Base-by-base conservation (phyloP, 116 monocot genomes). In the Zostera marina region DNA sequence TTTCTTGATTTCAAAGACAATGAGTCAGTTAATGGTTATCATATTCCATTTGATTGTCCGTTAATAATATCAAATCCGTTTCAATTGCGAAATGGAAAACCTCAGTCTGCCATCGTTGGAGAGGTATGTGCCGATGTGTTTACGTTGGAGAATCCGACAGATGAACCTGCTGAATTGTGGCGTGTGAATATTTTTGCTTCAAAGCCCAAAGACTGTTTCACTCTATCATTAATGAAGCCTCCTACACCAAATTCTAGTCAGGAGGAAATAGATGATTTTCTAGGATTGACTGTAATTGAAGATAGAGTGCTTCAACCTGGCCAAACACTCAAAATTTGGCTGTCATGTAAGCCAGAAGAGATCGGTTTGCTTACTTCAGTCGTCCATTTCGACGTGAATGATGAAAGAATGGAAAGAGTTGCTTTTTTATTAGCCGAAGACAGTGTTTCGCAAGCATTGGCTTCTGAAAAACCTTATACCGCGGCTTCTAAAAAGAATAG, bases 381-480 rank as follows among this genome's bases (percentile, higher is more conserved):
- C 20, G 69, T 98, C 42, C 85, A 89, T 72, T 82, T 98, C 77
- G 85, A 85, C 66, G 53, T 76, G 11, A 90, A 74, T 1, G 72
- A 82, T 71, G 96, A 89, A 39, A 98, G 72, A 63, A 68, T 85
- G 39, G 96, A 98, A 55, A 70, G 83, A 59, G 79, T 98, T 39
- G 90, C 69, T 0, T 98, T 98, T 69, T 55, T 98, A 14, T 72
- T 98, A 52, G 96, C 80, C 8, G 96, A 98, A 23, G 96, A 98
- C 63, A 44, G 41, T 15, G 62, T 98, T 54, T 98, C 96, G 8
- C 79, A 74, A 59, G 68, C 74, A 48, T 62, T 98, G 63, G 76
- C 80, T 66, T 69, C 85, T 40, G 47, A 56, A 8, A 89, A 67
- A n/a, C 90, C 82, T 10, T 98, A 80, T 56, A 66, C 53, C 4